Evolutionary conservation across 2,329 filamentous ascomycete genomes (phyloP), one percentile per base, ranked within the genome.

Genomic region (Pseudocercospora fijiensis): DNA sequence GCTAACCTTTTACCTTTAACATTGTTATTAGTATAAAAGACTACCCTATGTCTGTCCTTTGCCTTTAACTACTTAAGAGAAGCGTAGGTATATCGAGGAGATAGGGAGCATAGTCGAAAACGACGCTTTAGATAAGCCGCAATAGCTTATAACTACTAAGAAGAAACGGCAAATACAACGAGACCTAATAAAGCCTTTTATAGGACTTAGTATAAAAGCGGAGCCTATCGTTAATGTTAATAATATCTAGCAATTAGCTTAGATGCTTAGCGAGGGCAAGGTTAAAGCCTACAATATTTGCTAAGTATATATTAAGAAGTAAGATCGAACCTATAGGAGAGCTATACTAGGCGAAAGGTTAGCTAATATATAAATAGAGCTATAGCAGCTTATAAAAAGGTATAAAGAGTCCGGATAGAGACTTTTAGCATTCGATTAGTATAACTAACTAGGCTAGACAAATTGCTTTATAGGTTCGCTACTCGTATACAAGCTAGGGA

Each of bases 391-490:
- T 67, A 70, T 18, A n/a, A 52, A 20, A 70, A 68, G 64, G 67
- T 69, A 37, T 18, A 33, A 37, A 9, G 11, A n/a, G 13, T 28
- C 27, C 26, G n/a, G n/a, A n/a, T n/a, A n/a, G n/a, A 27, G 20
- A 57, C 3, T 20, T 11, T 28, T 18, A 26, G n/a, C 27, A 13
- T 33, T 53, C 8, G n/a, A 16, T 10, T n/a, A 24, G 26, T 18
- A 57, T 10, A 28, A 18, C 20, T 64, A 24, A 41, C 28, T 5
- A 59, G 16, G 10, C 10, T 57, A 85, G 83, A 86, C 83, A 47
- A 87, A 86, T 65, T 87, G 85, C 70, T 74, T 88, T 7, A 85
- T 82, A 0, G 84, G 86, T 68, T 24, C 26, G 55, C 43, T 56
- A 3, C 18, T 45, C 9, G 16, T 28, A n/a, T 33, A 10, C 6